These are phyloP conservation scores for Xylariales sp. DNA, from an alignment of 2,329 filamentous ascomycete species.

Conservation along the genomic window DNA sequence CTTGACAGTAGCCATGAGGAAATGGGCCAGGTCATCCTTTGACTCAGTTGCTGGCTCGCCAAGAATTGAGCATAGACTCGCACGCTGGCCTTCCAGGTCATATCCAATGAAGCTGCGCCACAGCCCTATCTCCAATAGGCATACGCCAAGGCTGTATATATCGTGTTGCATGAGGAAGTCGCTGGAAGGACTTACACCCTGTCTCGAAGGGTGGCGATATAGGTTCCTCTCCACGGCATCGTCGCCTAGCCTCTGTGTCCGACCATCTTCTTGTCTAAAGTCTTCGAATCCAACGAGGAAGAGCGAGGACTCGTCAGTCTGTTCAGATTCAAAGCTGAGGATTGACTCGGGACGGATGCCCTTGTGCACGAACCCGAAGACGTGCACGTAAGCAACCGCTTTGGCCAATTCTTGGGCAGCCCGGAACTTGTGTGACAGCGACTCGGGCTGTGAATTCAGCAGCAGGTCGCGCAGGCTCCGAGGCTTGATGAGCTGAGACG, in stretches of 20 bases:
- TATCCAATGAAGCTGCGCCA: slow-evolving; percentile 3
- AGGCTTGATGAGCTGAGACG: neutral
- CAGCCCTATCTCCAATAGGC: slow-evolving; percentile 15
- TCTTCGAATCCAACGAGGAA: slow-evolving; percentile 35
- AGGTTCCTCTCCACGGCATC: slow-evolving; percentile 21
- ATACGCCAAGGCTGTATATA: slow-evolving; percentile 23
- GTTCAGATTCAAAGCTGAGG: slow-evolving; percentile 45
- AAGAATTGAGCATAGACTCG: neutral
- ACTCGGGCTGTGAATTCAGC: neutral
- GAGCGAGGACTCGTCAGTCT: neutral
- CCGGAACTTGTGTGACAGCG: slow-evolving; percentile 15
- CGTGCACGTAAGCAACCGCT: slow-evolving; percentile 47
- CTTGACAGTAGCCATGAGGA: neutral
- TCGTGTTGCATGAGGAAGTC: slow-evolving; percentile 23
- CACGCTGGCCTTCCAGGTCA: neutral
- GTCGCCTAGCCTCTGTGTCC: slow-evolving; percentile 22
- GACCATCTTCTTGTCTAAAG: slow-evolving; percentile 22
- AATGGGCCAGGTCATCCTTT: neutral
- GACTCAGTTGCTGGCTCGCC: neutral
- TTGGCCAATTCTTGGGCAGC: slow-evolving; percentile 13
- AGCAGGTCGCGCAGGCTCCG: slow-evolving; percentile 8
- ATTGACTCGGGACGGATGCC: slow-evolving; percentile 56
- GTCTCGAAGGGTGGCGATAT: slow-evolving; percentile 28
- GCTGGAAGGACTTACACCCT: neutral
- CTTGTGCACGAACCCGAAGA: slow-evolving; percentile 57